phyloP scores from a whole-genome alignment of 805 yeast species.

The Zygosaccharomyces gambellarensis region DNA sequence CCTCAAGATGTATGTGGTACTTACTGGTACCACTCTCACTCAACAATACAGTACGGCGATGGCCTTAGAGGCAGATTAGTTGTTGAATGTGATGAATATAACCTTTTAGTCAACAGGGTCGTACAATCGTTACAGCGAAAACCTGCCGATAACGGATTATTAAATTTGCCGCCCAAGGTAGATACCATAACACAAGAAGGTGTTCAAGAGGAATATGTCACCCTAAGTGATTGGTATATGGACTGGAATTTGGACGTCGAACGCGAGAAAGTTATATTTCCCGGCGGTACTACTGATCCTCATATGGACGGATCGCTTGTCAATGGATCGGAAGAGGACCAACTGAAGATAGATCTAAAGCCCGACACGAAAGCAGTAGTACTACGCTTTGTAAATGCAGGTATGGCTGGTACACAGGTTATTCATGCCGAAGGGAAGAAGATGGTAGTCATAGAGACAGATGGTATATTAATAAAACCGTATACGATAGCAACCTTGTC shows the following conservation, averaged over 20 bases:
- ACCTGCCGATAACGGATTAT: not conserved
- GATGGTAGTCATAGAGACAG: slow-evolving; percentile 53
- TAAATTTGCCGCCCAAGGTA: not conserved
- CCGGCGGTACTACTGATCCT: slow-evolving; percentile 29
- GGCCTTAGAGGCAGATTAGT: slow-evolving; percentile 48
- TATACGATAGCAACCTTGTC: slow-evolving; percentile 44
- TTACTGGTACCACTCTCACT: slow-evolving; percentile 56
- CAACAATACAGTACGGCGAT: slow-evolving; percentile 46
- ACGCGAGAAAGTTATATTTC: slow-evolving; percentile 23
- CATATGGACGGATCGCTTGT: slow-evolving; percentile 23
- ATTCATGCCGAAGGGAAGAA: slow-evolving; percentile 50
- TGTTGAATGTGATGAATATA: slow-evolving; percentile 46
- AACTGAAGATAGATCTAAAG: slow-evolving; percentile 34
- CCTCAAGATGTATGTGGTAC: slow-evolving; percentile 46
- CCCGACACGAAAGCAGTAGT: slow-evolving; percentile 42
- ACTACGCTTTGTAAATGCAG: slow-evolving; percentile 49
- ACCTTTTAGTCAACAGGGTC: slow-evolving; percentile 35
- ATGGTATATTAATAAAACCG: slow-evolving; percentile 53
- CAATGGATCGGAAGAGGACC: slow-evolving; percentile 21
- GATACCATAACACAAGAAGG: not conserved
- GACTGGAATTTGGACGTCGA: slow-evolving; percentile 37
- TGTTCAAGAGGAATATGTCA: slow-evolving; percentile 45
- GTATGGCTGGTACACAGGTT: slow-evolving; percentile 54
- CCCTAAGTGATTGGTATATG: slow-evolving; percentile 63
- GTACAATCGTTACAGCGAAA: slow-evolving; percentile 3